Conservation (phyloP, 345 rosid genomes). For the Salix suchowensis region DNA sequence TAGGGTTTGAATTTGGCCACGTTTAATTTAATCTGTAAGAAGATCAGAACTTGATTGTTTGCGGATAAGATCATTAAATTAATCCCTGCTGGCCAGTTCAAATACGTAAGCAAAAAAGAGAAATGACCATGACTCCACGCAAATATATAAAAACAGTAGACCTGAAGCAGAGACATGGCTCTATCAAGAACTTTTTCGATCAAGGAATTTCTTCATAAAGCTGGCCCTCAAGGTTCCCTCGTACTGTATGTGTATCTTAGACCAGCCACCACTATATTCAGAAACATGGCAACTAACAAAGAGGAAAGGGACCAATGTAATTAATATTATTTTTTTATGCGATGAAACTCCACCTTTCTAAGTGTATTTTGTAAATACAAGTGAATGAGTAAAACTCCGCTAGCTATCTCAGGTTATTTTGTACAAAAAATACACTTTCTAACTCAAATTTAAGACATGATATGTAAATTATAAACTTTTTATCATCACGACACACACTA, state of each 20-base stretch:
- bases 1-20: not conserved
- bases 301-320: not conserved
- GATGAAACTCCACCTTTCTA: too few relatives aligned
- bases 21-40: not conserved
- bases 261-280: not conserved
- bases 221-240: not conserved
- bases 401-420: too few relatives aligned
- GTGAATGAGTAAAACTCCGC: too few relatives aligned
- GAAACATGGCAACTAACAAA: too few relatives aligned
- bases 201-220: not conserved
- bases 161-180: not conserved
- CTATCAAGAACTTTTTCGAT: constrained; percentile 5
- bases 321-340: too few relatives aligned
- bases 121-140: not conserved
- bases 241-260: not conserved
- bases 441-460: too few relatives aligned
- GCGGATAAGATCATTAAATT: not conserved
- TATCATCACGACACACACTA: too few relatives aligned
- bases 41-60: not conserved
- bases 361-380: too few relatives aligned
- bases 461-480: too few relatives aligned
- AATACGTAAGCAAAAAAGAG: not conserved
- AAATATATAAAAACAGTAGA: not conserved
- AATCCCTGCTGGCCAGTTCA: not conserved
- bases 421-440: too few relatives aligned